Base-by-base conservation (phyloP, 768 basidiomycete genomes). In the Chalciporus chontae region DNA sequence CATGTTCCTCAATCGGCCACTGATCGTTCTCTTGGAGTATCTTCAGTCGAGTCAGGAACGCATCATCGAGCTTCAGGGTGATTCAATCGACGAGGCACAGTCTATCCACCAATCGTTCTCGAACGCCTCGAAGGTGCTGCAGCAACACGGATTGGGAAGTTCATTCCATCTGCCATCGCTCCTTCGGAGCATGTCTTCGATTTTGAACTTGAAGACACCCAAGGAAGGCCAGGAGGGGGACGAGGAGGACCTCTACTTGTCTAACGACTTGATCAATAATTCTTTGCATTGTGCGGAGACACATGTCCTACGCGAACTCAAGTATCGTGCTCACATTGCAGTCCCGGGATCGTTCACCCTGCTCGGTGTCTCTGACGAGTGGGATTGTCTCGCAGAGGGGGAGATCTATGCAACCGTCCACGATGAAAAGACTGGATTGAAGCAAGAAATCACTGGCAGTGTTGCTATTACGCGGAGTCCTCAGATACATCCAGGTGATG, bases 291-390 rank as follows among this genome's bases (percentile, higher is more conserved):
- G 66, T 47, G 70, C 68, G 1, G 69, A 69, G 36, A 75, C 71
- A 7, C 75, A 79, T 52, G 68, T 76, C 9, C 63, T 82, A 26
- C 71, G 80, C 6, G 73, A 76, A 43, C 66, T 81, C 59, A 81
- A 80, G 57, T 73, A 74, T 51, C 71, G 73, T 11, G 79, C 72
- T 3, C 74, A 74, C 36, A 80, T 81, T 27, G 70, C 69, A 1
- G 71, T 81, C 5, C 77, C 78, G 0, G 72, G 66, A 7, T 75
- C 72, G 27, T 75, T 63, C 39, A 80, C 79, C 0, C 64, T 81
- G 2, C 73, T 81, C 23, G 81, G 80, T 0, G 77, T 81, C 14
- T 72, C 73, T 7, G 80, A 81, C 53, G 76, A 77, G 37, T 73
- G 73, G 69, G 66, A 68, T 18, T 76, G 73, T 51, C 61, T 81